Percentiles rank a stretch among this genome's conserved stretches.
phyloP scores from a whole-genome alignment of 1,284 basidiomycete species.

The Malassezia equina region DNA sequence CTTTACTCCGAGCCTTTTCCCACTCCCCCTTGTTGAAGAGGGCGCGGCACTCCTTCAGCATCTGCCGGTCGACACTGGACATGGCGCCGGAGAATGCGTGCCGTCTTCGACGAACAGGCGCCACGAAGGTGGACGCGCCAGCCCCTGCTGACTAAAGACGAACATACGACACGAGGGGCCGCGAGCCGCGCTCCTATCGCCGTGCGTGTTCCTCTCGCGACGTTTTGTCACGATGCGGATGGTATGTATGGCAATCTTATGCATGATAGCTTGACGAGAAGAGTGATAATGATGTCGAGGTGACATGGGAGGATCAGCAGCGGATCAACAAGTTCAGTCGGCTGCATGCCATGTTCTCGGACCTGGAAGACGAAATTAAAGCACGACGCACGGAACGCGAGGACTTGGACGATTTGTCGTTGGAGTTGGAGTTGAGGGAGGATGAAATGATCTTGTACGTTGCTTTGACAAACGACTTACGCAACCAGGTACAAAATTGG shows the following conservation, averaged over 20 bases:
- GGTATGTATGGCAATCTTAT: background rate
- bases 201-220: background rate
- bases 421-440: constrained; percentile 78
- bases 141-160: constrained; percentile 4
- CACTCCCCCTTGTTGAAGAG: constrained; percentile 13
- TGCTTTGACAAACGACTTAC: background rate
- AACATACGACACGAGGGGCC: background rate
- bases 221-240: constrained; percentile 5
- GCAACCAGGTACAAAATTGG: constrained; percentile 64
- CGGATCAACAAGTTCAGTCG: constrained; percentile 86
- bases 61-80: constrained; percentile 17
- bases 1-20: constrained; percentile 9
- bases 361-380: constrained; percentile 64
- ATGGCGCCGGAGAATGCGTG: constrained; percentile 1
- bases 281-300: constrained; percentile 60
- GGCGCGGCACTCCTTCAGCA: constrained; percentile 16
- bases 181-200: background rate
- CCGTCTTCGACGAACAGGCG: background rate
- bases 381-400: constrained; percentile 78
- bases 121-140: background rate
- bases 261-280: constrained; percentile 22
- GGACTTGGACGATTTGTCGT: constrained; percentile 73
- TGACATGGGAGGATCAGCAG: constrained; percentile 93
- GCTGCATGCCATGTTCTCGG: constrained; percentile 66
- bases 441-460: constrained; percentile 19